Evolutionary conservation across 2,329 filamentous ascomycete genomes (phyloP).

Genomic region (Fusarium acutatum): DNA sequence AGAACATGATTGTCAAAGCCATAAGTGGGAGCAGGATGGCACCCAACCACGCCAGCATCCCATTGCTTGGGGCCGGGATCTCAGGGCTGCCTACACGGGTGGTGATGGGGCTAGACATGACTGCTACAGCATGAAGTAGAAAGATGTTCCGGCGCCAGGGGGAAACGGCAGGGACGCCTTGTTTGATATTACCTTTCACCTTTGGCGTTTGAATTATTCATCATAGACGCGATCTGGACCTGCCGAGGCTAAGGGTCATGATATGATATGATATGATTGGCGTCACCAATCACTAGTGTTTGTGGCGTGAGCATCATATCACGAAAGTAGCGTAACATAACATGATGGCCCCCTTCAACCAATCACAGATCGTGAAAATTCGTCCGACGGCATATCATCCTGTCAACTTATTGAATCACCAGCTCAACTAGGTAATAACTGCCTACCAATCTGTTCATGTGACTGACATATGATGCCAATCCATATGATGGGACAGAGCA

Average conservation of each 20-base stretch:
- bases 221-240: neutral
- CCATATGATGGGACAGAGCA: neutral
- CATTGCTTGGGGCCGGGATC: no score
- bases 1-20: neutral
- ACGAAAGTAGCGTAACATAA: neutral
- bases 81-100: no score
- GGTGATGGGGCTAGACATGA: neutral
- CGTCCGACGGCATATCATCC: neutral
- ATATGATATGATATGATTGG: neutral
- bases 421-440: neutral
- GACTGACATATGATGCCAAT: neutral
- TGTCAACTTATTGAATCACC: neutral
- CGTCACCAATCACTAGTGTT: neutral
- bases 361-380: neutral
- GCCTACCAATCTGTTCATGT: neutral
- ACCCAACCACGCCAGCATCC: neutral
- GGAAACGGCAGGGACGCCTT: neutral
- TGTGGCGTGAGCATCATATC: neutral
- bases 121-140: neutral
- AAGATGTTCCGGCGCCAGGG: neutral
- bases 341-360: neutral
- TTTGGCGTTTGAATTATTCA: neutral
- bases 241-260: no score
- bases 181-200: neutral
- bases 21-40: neutral